Conservation (phyloP, 2,329 filamentous ascomycete genomes). For the Colletotrichum brevisporum region DNA sequence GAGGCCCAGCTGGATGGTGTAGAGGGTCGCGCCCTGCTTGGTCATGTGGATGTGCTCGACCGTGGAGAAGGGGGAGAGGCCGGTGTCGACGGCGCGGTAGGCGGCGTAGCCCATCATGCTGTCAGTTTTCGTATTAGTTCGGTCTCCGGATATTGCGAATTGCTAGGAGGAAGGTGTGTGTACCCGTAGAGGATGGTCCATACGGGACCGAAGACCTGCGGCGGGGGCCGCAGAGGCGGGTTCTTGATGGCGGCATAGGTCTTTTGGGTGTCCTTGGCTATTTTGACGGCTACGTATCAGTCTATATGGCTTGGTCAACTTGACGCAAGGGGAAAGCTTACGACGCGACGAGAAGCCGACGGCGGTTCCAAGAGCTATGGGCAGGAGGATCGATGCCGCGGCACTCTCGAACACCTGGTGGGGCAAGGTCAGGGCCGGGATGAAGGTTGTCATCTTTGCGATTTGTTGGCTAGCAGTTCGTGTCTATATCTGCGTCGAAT, state of each 20-base stretch:
- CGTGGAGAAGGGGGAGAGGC: slow-evolving; percentile 70
- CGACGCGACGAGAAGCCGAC: slow-evolving; percentile 78
- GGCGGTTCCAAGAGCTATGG: slow-evolving; percentile 79
- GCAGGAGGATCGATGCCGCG: slow-evolving; percentile 81
- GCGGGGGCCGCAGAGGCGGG: slow-evolving; percentile 73
- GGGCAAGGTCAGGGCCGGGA: slow-evolving; percentile 84
- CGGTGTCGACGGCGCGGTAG: slow-evolving; percentile 79
- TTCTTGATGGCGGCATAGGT: slow-evolving; percentile 78
- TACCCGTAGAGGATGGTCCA: slow-evolving; percentile 77
- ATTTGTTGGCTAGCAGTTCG: background rate
- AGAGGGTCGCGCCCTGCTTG: slow-evolving; percentile 81
- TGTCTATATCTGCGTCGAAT: background rate
- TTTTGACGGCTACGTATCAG: background rate
- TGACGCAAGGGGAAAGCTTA: slow-evolving; percentile 55
- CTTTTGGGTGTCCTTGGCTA: slow-evolving; percentile 71
- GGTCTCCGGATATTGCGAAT: no score
- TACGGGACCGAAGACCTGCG: slow-evolving; percentile 73
- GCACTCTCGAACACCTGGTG: slow-evolving; percentile 78
- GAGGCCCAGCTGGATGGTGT: slow-evolving; percentile 86
- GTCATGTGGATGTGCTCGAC: slow-evolving; percentile 70
- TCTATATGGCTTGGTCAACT: background rate
- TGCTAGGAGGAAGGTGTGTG: no score
- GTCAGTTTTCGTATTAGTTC: slow-evolving; percentile 4
- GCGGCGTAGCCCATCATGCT: slow-evolving; percentile 89
- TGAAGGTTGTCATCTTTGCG: slow-evolving; percentile 80